Conservation (phyloP, 1,284 basidiomycete genomes). For the Naganishia liquefaciens region DNA sequence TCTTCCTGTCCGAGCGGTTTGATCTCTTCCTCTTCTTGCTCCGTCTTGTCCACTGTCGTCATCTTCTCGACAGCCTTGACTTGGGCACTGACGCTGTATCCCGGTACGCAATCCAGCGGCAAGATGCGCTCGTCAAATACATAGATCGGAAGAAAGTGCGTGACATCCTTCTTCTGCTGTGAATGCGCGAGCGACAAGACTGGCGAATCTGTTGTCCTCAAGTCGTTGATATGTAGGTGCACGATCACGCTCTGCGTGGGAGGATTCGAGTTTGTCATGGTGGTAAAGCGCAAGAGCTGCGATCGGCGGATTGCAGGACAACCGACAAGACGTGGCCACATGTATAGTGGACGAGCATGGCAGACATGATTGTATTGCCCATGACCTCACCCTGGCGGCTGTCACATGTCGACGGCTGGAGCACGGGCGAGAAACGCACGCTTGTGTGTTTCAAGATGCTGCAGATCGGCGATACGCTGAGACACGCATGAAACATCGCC, state of each 20-base stretch:
- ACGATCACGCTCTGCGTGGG: slow-evolving; percentile 35
- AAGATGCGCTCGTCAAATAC: slow-evolving; percentile 60
- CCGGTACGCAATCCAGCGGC: slow-evolving; percentile 57
- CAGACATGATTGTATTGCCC: not conserved
- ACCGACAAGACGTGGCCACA: no score
- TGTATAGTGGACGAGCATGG: no score
- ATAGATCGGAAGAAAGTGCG: slow-evolving; percentile 59
- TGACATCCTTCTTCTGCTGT: slow-evolving; percentile 41
- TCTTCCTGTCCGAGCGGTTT: slow-evolving; percentile 25
- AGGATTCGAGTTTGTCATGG: not conserved
- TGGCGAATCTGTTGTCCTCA: slow-evolving; percentile 58
- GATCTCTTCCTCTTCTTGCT: slow-evolving; percentile 30
- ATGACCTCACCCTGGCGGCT: not conserved
- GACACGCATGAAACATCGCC: no score
- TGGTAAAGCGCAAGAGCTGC: not conserved
- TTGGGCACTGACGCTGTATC: slow-evolving; percentile 42
- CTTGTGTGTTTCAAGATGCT: not conserved
- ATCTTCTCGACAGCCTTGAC: slow-evolving; percentile 9
- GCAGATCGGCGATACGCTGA: slow-evolving; percentile 5
- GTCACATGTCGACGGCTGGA: not conserved
- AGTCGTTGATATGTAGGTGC: slow-evolving; percentile 52
- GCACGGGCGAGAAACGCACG: not conserved
- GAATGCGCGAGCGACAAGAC: slow-evolving; percentile 54
- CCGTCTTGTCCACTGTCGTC: slow-evolving; percentile 16
- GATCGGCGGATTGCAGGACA: no score